Conservation (phyloP, 768 basidiomycete species). For the Russula griseocarnosa region DNA sequence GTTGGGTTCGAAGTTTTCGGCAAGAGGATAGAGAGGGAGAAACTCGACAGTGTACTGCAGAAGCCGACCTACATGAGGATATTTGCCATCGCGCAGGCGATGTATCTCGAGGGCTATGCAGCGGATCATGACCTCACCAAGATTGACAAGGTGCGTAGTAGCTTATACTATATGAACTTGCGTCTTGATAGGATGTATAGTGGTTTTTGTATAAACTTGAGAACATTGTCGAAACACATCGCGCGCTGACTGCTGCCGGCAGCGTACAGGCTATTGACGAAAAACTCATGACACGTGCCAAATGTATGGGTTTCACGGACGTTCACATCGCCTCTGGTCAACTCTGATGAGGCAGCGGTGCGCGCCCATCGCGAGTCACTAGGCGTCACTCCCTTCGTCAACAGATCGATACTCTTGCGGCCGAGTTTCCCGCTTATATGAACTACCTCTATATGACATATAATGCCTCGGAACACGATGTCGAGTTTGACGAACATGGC, state of each 20-base stretch:
- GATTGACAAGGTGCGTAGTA: slow-evolving; percentile 81
- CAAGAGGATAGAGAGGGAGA: slow-evolving; percentile 54
- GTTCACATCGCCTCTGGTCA: slow-evolving; percentile 81
- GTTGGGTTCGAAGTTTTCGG: slow-evolving; percentile 96
- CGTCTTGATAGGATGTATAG: slow-evolving; percentile 36
- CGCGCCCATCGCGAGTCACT: slow-evolving; percentile 83
- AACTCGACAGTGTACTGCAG: slow-evolving; percentile 73
- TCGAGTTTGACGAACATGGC: slow-evolving; percentile 92
- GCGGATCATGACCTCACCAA: slow-evolving; percentile 96
- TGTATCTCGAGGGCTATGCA: slow-evolving; percentile 89
- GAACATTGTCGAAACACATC: slow-evolving; percentile 91
- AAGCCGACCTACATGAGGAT: slow-evolving; percentile 92
- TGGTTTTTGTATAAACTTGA: slow-evolving; percentile 99
- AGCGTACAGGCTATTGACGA: slow-evolving; percentile 65
- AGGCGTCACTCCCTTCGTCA: slow-evolving; percentile 93
- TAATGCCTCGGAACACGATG: slow-evolving; percentile 93
- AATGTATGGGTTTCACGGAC: slow-evolving; percentile 95
- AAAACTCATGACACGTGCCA: slow-evolving; percentile 81
- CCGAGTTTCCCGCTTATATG: slow-evolving; percentile 97
- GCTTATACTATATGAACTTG: not conserved
- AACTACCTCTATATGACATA: slow-evolving; percentile 99
- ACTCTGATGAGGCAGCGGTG: slow-evolving; percentile 68
- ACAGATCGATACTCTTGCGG: slow-evolving; percentile 99
- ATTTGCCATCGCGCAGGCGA: slow-evolving; percentile 96
- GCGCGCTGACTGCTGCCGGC: slow-evolving; percentile 63